Base-by-base conservation (phyloP, 139 green algal species). In the Marvania coccoides region DNA sequence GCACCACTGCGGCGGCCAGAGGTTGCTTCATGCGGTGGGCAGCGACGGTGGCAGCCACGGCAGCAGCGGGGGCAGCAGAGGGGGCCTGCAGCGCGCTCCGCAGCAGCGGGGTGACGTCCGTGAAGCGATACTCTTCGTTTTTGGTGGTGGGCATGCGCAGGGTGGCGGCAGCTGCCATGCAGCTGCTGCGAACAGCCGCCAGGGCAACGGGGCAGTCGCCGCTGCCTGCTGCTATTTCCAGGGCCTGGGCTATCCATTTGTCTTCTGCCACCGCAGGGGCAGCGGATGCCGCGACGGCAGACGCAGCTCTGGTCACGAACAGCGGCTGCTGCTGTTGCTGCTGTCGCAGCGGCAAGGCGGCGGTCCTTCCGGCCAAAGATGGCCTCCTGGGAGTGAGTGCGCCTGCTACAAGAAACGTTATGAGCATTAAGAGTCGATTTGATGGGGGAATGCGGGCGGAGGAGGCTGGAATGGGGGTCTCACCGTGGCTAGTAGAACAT, bases 81-180 rank as follows among this genome's bases (percentile, higher is more conserved):
- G 38, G 9, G 12, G 67, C 48, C 34, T 69, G 39, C 47, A 77
- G 63, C 9, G 13, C 24, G 24, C 38, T 48, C 31, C 53, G 47
- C 45, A 88, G 51, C 61, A 95, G 61, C 0, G 68, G 54, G 13
- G 59, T 59, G 5, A 96, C 47, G 64, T 96, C 89, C 7, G 89
- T 95, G 76, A 85, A 96, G 8, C 90, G 77, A 40, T 86, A 96
- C n/a, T 88, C 84, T 61, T 95, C 90, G 54, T 90, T 84, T 40
- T 75, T 71, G 3, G 65, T 88, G 31, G 67, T 93, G 28, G 90
- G 90, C 85, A 96, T 87, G 24, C 83, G 81, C 51, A 85, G 35
- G 0, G 71, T 83, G 24, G 47, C 54, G 24, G 93, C 58, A 8
- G 82, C 77, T 2, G 47, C 19, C 23, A 63, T 37, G 65, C 77